Evolutionary conservation across 768 basidiomycete species (phyloP).

Genomic region (Neoboletus brunneissimus): DNA sequence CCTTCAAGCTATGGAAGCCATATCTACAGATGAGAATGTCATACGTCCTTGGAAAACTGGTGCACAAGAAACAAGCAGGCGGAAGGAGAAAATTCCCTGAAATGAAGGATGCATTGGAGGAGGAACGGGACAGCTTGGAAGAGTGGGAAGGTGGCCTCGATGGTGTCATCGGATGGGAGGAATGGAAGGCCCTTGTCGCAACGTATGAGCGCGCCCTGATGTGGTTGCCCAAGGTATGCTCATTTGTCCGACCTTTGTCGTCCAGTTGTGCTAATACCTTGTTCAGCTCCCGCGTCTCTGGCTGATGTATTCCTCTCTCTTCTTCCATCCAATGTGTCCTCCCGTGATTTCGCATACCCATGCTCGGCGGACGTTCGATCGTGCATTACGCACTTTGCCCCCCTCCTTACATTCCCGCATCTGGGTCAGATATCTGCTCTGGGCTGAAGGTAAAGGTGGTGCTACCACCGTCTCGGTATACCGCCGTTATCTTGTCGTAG

Average conservation of each 20-base stretch:
- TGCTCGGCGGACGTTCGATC: conserved; percentile 91
- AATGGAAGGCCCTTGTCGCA: conserved; percentile 89
- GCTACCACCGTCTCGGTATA: conserved; percentile 78
- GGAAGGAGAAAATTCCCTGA: conserved; percentile 91
- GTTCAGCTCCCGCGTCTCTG: conserved; percentile 86
- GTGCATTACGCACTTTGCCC: conserved; percentile 88
- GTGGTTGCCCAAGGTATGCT: conserved; percentile 85
- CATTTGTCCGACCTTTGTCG: background rate
- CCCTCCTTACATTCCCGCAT: conserved; percentile 89
- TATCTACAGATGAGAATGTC: conserved; percentile 82
- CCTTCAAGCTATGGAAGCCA: conserved; percentile 95
- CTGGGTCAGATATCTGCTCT: conserved; percentile 90
- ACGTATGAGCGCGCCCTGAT: conserved; percentile 90
- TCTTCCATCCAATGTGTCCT: conserved; percentile 88
- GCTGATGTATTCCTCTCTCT: conserved; percentile 89
- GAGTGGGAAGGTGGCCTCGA: conserved; percentile 88
- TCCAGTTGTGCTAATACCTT: conserved; percentile 3
- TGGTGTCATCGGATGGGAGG: conserved; percentile 89
- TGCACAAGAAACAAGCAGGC: conserved; percentile 72
- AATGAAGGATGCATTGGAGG: conserved; percentile 86
- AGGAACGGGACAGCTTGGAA: conserved; percentile 74
- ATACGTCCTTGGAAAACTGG: conserved; percentile 78
- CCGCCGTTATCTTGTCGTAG: conserved; percentile 82
- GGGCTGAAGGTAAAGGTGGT: conserved; percentile 84
- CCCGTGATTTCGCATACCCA: conserved; percentile 81